Percentiles rank a stretch among this genome's conserved stretches.
phyloP scores from a whole-genome alignment of 2,329 filamentous ascomycete genomes.

The Diaporthe humulicola region DNA sequence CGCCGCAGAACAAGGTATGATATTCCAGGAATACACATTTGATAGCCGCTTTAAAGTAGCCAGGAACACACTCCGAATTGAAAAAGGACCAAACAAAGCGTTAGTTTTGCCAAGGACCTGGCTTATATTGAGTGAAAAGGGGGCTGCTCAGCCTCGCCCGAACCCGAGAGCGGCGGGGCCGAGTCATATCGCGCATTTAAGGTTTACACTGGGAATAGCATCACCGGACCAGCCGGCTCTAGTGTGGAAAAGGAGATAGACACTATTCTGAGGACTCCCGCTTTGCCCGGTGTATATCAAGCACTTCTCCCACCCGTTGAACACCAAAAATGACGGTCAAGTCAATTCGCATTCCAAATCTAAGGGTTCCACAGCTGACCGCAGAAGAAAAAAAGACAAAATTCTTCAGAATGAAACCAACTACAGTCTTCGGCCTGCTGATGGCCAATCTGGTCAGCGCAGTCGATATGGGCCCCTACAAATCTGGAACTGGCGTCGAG shows the following conservation, averaged over 20 bases:
- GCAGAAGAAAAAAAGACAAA: background rate
- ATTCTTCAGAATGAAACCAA: background rate
- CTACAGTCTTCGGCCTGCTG: background rate
- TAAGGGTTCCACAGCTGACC: background rate
- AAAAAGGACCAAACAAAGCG: background rate
- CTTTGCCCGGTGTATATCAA: background rate
- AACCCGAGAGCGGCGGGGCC: background rate
- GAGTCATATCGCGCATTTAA: constrained; percentile 26
- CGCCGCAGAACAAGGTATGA: background rate
- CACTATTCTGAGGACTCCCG: background rate
- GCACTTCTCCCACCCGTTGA: background rate
- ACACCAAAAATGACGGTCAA: too few relatives aligned
- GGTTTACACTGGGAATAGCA: constrained; percentile 23
- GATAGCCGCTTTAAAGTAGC: too few relatives aligned
- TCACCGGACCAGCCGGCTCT: constrained; percentile 13
- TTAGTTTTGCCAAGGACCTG: background rate
- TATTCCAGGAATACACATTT: background rate
- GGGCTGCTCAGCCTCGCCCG: background rate
- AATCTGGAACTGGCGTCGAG: constrained; percentile 31
- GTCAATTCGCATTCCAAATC: background rate
- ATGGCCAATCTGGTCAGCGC: constrained; percentile 17
- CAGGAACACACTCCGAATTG: background rate
- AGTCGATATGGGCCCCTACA: constrained; percentile 38
- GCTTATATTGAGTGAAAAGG: background rate
- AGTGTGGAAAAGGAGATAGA: background rate